Base-by-base conservation (phyloP, 352 stramenopile genomes). In the Pythium scleroteichum region DNA sequence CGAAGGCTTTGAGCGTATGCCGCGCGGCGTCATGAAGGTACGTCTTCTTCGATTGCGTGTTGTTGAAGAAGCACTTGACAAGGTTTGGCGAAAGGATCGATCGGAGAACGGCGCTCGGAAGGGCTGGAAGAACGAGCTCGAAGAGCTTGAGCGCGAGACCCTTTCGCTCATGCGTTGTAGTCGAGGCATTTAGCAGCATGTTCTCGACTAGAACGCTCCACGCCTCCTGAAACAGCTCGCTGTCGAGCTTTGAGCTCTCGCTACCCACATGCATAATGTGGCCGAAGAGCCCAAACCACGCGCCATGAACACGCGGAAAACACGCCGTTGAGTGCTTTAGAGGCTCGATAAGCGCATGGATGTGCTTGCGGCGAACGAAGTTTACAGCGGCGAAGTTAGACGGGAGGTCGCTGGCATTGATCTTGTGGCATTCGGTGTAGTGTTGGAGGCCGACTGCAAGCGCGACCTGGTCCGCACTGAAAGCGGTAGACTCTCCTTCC, bases 171-270 rank as follows among this genome's bases (percentile, higher is more conserved):
- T 95, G 86, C 19, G 84, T 94, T 38, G 82, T 66, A 7, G 60
- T 78, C 42, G 50, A 54, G 20, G 48, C 56, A 29, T 67, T 22
- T 12, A 95, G 60, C 35, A 95, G 70, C 57, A 77, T 73, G 63
- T 91, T 90, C 47, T 95, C 86, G 4, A 95, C 84, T 27, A 95
- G 69, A 63, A 91, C 84, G 24, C 55, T 87, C 86, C 86, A 95
- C 6, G 74, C 64, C 62, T 94, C 82, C 59, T 92, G 77, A 51
- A 94, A 82, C 23, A 92, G 68, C 53, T 90, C 84, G 27, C 62
- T 62, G 58, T 95, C 86, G 33, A 73, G 60, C 47, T 72, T 59
- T n/a, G 47, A 58, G 26, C 47, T 53, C 22, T 77, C 68, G 12
- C 69, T 71, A 45, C 61, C 71, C 12, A 60, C 70, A 59, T 84